Conservation (phyloP, 352 stramenopile species). For the Nothophytophthora sp. region DNA sequence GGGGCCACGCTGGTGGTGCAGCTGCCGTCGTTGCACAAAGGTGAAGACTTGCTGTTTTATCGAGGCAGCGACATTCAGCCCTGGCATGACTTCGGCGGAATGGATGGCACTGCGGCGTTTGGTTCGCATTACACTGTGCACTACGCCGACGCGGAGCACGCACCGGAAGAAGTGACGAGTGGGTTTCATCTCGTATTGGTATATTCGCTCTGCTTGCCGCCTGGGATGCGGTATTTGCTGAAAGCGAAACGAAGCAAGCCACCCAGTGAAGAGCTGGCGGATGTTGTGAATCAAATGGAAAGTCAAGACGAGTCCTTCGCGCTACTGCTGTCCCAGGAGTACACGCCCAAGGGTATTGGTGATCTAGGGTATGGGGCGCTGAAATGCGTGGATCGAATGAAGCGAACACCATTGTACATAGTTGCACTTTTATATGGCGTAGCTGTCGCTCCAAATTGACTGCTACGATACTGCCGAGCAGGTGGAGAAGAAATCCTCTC, state of each 20-base stretch:
- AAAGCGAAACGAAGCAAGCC: neutral
- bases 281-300: conserved; percentile 1
- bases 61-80: no score
- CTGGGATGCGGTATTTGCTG: conserved; percentile 2
- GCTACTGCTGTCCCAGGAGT: conserved; percentile 17
- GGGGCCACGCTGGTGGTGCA: conserved; percentile 48
- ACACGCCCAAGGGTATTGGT: conserved; percentile 5
- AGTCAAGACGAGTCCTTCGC: conserved; percentile 6
- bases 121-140: conserved; percentile 4
- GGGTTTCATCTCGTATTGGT: conserved; percentile 5
- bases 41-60: conserved; percentile 22
- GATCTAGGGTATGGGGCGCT: conserved; percentile 6
- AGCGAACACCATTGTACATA: conserved; percentile 8
- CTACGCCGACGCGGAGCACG: neutral
- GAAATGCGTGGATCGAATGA: conserved; percentile 11
- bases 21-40: conserved; percentile 27
- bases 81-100: conserved; percentile 3
- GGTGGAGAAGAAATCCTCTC: neutral
- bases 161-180: conserved; percentile 8
- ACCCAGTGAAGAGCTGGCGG: conserved; percentile 4
- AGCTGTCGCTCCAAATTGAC: conserved; percentile 4
- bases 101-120: neutral
- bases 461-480: conserved; percentile 1
- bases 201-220: conserved; percentile 4
- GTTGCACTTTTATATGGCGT: conserved; percentile 10